Conservation (phyloP, 169 alveolate species). For the Cryptosporidium ubiquitum region DNA sequence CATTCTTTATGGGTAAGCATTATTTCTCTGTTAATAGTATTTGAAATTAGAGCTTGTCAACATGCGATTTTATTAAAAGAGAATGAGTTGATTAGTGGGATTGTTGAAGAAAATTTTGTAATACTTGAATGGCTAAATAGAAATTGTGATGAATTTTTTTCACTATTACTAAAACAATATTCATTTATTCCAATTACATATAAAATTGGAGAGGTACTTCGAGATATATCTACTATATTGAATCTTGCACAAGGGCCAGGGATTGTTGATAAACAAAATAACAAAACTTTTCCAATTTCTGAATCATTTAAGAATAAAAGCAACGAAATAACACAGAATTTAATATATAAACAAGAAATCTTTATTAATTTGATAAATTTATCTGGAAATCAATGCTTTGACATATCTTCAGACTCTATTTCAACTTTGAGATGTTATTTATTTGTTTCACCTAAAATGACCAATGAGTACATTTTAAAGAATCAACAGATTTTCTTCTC, state of each 20-base stretch:
- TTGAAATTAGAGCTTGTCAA: constrained; percentile 57
- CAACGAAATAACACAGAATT: constrained; percentile 1
- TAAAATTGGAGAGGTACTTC: constrained; percentile 55
- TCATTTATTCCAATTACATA: constrained; percentile 34
- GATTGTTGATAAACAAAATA: constrained; percentile 42
- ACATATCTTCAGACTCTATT: constrained; percentile 56
- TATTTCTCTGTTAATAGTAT: constrained; percentile 46
- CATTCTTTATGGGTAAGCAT: constrained; percentile 42
- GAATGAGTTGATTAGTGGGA: background rate
- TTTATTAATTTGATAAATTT: constrained; percentile 11
- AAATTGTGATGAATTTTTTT: constrained; percentile 38
- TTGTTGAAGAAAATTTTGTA: constrained; percentile 12
- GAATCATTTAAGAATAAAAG: constrained; percentile 17
- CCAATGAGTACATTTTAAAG: constrained; percentile 36
- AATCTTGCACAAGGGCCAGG: constrained; percentile 61
- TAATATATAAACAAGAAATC: constrained; percentile 35
- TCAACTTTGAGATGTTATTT: constrained; percentile 56
- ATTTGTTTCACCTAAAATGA: constrained; percentile 60
- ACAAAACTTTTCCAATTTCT: constrained; percentile 43
- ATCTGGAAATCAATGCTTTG: constrained; percentile 70
- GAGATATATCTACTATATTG: constrained; percentile 51
- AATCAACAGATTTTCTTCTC: constrained; percentile 33
- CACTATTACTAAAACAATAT: constrained; percentile 14
- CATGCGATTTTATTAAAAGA: background rate
- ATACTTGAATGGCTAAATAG: constrained; percentile 29